Conservation (phyloP, 352 stramenopile genomes). For the Globisporangium sylvaticum region DNA sequence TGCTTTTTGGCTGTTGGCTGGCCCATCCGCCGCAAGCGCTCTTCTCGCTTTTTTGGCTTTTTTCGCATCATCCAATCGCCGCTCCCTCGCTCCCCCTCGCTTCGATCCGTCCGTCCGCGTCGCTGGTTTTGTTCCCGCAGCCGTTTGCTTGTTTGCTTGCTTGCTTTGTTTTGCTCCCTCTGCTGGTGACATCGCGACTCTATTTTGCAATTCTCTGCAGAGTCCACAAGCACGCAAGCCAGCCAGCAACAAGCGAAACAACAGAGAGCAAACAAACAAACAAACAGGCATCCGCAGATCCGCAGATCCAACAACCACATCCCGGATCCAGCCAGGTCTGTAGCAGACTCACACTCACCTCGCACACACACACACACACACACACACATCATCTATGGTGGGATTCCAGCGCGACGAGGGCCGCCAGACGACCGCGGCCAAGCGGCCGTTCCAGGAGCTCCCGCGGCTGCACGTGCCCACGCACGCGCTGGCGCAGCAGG, state of each 20-base stretch:
- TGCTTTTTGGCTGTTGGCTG: not conserved
- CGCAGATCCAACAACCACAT: too few species aligned
- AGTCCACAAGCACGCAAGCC: conserved; percentile 37
- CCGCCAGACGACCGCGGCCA: conserved; percentile 4
- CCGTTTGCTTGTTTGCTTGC: not conserved
- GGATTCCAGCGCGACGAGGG: not conserved
- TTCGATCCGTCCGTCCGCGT: not conserved
- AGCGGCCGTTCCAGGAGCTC: conserved; percentile 54
- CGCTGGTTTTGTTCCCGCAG: not conserved
- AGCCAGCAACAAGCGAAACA: not conserved
- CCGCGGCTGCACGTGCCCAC: conserved; percentile 58
- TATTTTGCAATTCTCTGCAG: conserved; percentile 49
- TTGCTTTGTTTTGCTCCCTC: not conserved
- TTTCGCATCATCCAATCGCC: conserved; percentile 1
- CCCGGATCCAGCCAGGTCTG: not conserved
- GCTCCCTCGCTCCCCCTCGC: not conserved
- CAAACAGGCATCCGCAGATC: conserved; percentile 1
- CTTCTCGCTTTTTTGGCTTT: not conserved
- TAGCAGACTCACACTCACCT: too few species aligned
- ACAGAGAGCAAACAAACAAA: not conserved
- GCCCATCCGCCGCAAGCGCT: not conserved
- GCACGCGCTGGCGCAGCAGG: conserved; percentile 50
- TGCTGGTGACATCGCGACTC: not conserved
- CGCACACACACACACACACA: too few species aligned
- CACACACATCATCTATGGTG: not conserved